These are phyloP conservation scores for Anisogramma anomala DNA, from an alignment of 2,329 filamentous ascomycete species.

Conservation along the genomic window DNA sequence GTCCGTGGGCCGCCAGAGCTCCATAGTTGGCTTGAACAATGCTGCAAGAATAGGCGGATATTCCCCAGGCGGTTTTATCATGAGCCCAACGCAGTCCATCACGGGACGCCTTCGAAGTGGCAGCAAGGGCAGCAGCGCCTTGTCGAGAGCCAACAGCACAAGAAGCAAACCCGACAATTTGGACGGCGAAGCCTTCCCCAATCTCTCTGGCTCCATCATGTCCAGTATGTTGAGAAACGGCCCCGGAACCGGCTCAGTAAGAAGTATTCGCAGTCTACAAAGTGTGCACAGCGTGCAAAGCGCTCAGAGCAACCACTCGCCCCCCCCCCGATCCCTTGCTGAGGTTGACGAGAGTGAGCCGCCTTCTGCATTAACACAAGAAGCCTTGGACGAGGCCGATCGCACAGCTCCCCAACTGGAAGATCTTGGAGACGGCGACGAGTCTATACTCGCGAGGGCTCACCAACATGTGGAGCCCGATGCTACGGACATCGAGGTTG, in stretches of 20 bases:
- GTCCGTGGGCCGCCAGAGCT: constrained; percentile 29
- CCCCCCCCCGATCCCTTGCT: constrained; percentile 36
- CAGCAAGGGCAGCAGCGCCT: constrained; percentile 34
- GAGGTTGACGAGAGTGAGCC: constrained; percentile 47
- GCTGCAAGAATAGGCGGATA: constrained; percentile 58
- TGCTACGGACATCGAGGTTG: constrained; percentile 14
- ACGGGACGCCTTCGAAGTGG: constrained; percentile 44
- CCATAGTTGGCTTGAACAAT: constrained; percentile 59
- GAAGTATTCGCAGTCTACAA: constrained; percentile 16
- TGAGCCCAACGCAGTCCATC: constrained; percentile 54
- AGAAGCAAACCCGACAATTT: constrained; percentile 29
- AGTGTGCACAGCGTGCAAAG: constrained; percentile 18
- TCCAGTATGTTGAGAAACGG: constrained; percentile 39
- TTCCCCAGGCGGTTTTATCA: constrained; percentile 55
- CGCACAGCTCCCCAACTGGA: constrained; percentile 24
- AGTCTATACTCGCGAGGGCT: constrained; percentile 24
- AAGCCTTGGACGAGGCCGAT: constrained; percentile 44
- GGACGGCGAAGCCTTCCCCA: constrained; percentile 21
- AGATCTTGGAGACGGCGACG: constrained; percentile 27
- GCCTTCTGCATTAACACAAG: constrained; percentile 36
- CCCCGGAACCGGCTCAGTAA: constrained; percentile 41
- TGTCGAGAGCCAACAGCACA: constrained; percentile 18
- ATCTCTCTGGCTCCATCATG: constrained; percentile 21
- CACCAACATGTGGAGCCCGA: constrained; percentile 27
- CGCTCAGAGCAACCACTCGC: constrained; percentile 29